Base-by-base conservation (phyloP, 1,284 basidiomycete genomes). In the Exobasidium rhododendri region DNA sequence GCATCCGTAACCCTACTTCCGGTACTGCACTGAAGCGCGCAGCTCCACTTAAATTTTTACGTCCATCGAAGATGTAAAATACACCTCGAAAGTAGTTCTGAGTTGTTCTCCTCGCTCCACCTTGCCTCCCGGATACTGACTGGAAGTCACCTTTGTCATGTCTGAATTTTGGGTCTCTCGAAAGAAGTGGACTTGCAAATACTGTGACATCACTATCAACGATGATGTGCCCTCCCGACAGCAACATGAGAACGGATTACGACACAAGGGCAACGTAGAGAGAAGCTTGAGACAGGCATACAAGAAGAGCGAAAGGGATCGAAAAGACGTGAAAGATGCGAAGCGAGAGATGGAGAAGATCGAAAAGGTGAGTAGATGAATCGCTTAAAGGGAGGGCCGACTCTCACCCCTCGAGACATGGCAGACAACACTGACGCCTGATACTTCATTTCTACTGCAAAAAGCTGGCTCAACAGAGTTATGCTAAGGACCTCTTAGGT, bases 191-290 rank as follows among this genome's bases (percentile, higher is more conserved):
- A 78, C 73, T 5, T 79, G 77, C 72, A 70, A 69, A 53, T 78
- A 79, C 62, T 79, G 77, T 74, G 63, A 79, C 57, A 64, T 79
- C 13, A 79, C 77, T 13, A 77, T 79, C 53, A 66, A 73, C 57
- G 58, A 68, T 60, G 74, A 74, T 51, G 53, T 69, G 4, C 79
- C 84, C 77, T 97, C 94, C 1, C 86, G 90, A 57, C 84, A 86
- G 66, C 92, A 94, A 64, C 96, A 99, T 80, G 96, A 98, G 81
- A 89, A 86, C 66, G 96, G 96, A 49, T 82, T 94, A 55, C 87
- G 91, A 52, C 96, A 99, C 83, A 91, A 96, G 79, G 92, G 92
- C 53, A 96, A 91, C 80, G 87, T 91, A 65, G 93, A 97, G 77
- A 85, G 93, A 7, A 94, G 89, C 80, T 90, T 98, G 58, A 85